A percentile compares a stretch with the other conserved stretches of the same genome.
These are phyloP conservation scores for Patellifolia procumbens DNA, from an alignment of 179 eudicot genomes.

Conservation along the genomic window DNA sequence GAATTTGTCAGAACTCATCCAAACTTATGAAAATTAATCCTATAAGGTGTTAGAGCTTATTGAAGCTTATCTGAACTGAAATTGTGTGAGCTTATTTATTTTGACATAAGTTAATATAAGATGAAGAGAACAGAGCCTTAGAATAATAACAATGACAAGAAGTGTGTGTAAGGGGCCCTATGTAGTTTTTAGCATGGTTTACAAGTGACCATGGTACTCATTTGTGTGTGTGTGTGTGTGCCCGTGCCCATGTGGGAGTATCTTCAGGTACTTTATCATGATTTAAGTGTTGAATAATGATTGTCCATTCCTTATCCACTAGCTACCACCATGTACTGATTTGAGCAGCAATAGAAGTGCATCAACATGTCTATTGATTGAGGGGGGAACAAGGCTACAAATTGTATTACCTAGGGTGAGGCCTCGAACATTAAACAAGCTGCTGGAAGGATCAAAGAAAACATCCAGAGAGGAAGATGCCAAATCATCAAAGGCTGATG, in stretches of 20 bases:
- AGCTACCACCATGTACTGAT: neutral
- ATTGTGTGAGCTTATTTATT: too few relatives aligned
- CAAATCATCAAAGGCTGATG: constrained; percentile 92
- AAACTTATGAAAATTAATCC: too few relatives aligned
- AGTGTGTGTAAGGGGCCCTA: neutral
- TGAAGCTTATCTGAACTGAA: too few relatives aligned
- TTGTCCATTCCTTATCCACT: neutral
- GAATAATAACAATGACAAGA: neutral
- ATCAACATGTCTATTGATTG: neutral
- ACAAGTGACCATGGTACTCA: neutral
- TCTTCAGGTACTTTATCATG: neutral
- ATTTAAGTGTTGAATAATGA: neutral
- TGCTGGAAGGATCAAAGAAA: constrained; percentile 96
- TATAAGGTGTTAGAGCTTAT: too few relatives aligned
- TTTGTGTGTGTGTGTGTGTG: too few relatives aligned
- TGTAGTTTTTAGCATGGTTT: neutral
- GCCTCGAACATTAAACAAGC: constrained; percentile 76
- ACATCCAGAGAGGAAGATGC: constrained; percentile 97
- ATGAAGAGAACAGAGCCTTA: too few relatives aligned
- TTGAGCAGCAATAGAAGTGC: neutral
- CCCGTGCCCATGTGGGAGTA: too few relatives aligned
- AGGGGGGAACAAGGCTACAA: neutral
- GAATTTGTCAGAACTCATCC: too few relatives aligned
- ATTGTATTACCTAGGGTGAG: constrained; percentile 70
- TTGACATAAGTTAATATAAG: too few relatives aligned